Evolutionary conservation across 2,329 filamentous ascomycete genomes (phyloP), one percentile per base, ranked within the genome.

Genomic region (Septoria linicola): DNA sequence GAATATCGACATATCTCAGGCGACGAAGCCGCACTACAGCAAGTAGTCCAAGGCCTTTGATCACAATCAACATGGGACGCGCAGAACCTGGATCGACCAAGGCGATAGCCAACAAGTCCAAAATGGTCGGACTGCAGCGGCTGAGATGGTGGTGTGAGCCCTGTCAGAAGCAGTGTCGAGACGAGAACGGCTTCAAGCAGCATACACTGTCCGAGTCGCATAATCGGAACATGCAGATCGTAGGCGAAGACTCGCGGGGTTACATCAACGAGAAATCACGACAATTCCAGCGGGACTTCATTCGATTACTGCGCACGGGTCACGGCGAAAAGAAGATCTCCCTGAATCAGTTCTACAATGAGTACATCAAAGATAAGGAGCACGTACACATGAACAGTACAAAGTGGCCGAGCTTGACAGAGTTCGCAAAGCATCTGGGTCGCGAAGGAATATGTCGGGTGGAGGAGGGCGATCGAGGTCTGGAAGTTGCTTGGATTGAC

Each of bases 361-460:
- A 91, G 66, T 93, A 95, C 64, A 96, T 97, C 61, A 79, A 83
- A 13, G 86, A 92, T 61, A 90, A 91, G 69, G 80, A 89, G 64
- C 92, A 97, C 67, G 76, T 93, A 7, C 93, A 97, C 68, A 90
- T 97, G 87, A 96, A 96, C 70, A 79, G 89, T 6, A 97, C 93
- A 0, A 85, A 86, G 64, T 97, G 90, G 90, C 81, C 85, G 3
- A 88, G 82, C 47, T 73, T 99, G 61, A 92, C 90, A 2, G 90
- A 97, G 63, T 95, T 96, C 66, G 89, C 88, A 11, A 95, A 96
- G 66, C 76, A 88, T 64, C 73, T 99, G 1, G 91, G 92, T 0
- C 76, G 87, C 17, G 90, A 97, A 69, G 88, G 92, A 0, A 83
- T 96, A 39, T 95, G 89, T 63, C 78, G 88, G 23, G 91, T 97